phyloP scores from a whole-genome alignment of 345 rosid species.

The Turritis glabra region DNA sequence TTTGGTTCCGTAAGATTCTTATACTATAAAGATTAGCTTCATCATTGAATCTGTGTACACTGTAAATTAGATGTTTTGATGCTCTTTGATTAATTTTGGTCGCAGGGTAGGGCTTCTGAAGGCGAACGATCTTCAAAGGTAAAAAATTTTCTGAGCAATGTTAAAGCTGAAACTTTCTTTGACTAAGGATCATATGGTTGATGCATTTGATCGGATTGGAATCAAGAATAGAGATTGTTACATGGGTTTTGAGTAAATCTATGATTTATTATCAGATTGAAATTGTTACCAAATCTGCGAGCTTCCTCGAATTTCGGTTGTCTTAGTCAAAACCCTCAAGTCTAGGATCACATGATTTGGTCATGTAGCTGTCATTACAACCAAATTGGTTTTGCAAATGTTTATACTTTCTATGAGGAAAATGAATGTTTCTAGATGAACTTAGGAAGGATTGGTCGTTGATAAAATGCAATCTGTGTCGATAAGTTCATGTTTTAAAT shows the following conservation, averaged over 20 bases:
- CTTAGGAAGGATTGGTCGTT: neutral
- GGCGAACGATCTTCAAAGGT: constrained; percentile 31
- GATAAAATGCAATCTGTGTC: neutral
- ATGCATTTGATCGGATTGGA: neutral
- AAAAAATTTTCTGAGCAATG: neutral
- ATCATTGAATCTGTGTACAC: neutral
- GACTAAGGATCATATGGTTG: neutral
- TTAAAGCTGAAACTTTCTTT: neutral
- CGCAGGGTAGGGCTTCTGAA: constrained; percentile 17
- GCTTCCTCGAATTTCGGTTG: neutral
- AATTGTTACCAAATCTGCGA: neutral
- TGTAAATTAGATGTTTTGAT: neutral
- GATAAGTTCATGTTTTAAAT: neutral
- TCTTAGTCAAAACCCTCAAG: neutral
- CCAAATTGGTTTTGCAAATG: neutral
- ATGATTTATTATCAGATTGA: neutral
- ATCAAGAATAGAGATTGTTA: neutral
- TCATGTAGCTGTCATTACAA: neutral
- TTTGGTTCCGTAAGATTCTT: constrained; percentile 36
- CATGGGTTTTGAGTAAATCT: neutral
- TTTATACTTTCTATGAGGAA: neutral
- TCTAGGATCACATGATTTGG: neutral
- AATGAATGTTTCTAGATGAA: no score
- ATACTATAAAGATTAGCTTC: neutral
- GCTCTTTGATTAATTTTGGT: neutral